Percentiles rank a stretch among this genome's conserved stretches.
Conservation (phyloP, 1,284 basidiomycete species). For the Phlebopus sp. region DNA sequence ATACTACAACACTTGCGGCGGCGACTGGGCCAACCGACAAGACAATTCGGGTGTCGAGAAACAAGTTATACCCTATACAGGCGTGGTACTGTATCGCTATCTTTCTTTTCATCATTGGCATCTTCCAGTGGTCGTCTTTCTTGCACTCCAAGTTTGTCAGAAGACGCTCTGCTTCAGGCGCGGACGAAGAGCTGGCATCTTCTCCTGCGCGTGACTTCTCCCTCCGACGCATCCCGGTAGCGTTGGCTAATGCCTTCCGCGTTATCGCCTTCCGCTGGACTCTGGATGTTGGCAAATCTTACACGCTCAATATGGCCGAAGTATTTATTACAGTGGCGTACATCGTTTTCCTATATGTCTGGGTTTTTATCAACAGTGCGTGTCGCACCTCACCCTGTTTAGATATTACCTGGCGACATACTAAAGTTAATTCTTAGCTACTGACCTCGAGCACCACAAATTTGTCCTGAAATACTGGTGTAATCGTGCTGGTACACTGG, state of each 20-base stretch:
- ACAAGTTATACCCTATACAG: constrained; percentile 39
- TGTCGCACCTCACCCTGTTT: constrained; percentile 2
- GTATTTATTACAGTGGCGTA: constrained; percentile 44
- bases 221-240: constrained; percentile 31
- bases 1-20: neutral
- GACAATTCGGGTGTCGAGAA: neutral
- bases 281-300: constrained; percentile 37
- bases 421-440: constrained; percentile 32
- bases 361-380: constrained; percentile 50
- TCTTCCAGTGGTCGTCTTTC: constrained; percentile 28
- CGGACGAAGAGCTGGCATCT: constrained; percentile 12
- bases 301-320: constrained; percentile 46
- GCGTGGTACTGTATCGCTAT: constrained; percentile 44
- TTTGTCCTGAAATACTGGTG: constrained; percentile 45
- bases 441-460: constrained; percentile 36
- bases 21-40: constrained; percentile 5
- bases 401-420: neutral
- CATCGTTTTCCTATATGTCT: constrained; percentile 41
- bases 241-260: constrained; percentile 40
- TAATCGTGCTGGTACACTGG: constrained; percentile 48
- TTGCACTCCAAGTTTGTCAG: constrained; percentile 21
- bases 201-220: constrained; percentile 1
- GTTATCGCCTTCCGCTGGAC: constrained; percentile 46
- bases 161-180: neutral
- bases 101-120: constrained; percentile 39